Conservation (phyloP, 257 asterid species). For the Solanum sejunctum region DNA sequence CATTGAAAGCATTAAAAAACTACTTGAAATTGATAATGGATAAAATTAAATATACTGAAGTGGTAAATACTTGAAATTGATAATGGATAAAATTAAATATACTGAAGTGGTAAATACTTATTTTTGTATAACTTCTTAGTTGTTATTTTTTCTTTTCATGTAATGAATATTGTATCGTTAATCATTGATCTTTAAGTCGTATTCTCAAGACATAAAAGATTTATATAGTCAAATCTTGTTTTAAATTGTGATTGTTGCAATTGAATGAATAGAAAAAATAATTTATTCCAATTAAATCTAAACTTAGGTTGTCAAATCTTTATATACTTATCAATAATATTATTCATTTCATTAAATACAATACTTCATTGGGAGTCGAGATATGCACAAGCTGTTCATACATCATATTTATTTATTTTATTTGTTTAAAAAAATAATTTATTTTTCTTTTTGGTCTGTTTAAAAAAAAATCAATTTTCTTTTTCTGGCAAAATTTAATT, state of each 20-base stretch:
- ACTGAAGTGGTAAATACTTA: not conserved
- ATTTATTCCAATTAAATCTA: not conserved
- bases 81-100: not conserved
- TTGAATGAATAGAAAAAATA: not conserved
- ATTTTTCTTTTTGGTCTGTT: too few relatives aligned
- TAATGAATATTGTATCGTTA: too few relatives aligned
- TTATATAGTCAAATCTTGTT: not conserved
- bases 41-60: not conserved
- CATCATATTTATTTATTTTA: not conserved
- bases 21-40: not conserved
- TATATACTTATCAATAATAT: not conserved
- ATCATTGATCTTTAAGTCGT: too few relatives aligned
- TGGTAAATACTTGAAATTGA: not conserved
- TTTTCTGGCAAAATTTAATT: too few relatives aligned
- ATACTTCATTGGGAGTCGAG: not conserved
- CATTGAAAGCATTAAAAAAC: too few relatives aligned
- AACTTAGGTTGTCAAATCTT: too few relatives aligned
- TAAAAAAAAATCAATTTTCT: too few relatives aligned
- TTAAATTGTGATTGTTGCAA: too few relatives aligned
- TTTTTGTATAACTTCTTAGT: not conserved
- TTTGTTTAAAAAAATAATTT: too few relatives aligned
- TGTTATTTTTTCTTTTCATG: not conserved
- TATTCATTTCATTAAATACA: not conserved
- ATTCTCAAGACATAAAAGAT: not conserved
- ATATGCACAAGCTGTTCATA: not conserved